Percentiles rank a stretch among this genome's conserved stretches.
Conservation (phyloP, 2,329 filamentous ascomycete genomes). For the Sarocladiaceae sp. region DNA sequence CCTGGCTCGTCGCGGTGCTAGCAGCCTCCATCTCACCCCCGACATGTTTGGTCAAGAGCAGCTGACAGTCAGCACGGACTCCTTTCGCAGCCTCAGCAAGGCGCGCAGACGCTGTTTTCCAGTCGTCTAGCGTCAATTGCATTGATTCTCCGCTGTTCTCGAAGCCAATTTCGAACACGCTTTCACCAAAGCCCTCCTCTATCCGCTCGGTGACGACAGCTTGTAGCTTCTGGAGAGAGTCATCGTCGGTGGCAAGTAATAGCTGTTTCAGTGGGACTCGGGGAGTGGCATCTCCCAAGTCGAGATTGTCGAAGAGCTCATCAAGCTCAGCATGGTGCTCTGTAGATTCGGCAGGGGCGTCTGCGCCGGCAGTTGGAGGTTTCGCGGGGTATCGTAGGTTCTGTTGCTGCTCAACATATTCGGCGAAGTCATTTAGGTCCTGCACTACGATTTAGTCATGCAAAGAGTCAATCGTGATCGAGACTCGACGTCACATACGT, state of each 20-base stretch:
- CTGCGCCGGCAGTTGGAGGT: constrained; percentile 12
- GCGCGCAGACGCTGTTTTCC: constrained; percentile 66
- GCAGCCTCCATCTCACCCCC: constrained; percentile 71
- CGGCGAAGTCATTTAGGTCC: constrained; percentile 92
- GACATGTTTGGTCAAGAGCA: constrained; percentile 88
- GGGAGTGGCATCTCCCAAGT: constrained; percentile 67
- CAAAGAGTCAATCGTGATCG: too few species aligned
- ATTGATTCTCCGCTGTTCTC: constrained; percentile 88
- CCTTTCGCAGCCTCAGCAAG: constrained; percentile 59
- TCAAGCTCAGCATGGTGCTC: constrained; percentile 79
- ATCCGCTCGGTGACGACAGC: constrained; percentile 65
- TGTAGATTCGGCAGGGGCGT: constrained; percentile 22
- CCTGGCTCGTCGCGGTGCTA: constrained; percentile 42
- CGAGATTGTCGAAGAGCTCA: constrained; percentile 85
- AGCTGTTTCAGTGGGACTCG: constrained; percentile 70
- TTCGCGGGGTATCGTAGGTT: constrained; percentile 58
- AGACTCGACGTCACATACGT: constrained; percentile 55
- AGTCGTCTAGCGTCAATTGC: constrained; percentile 69
- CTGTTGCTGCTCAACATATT: constrained; percentile 96
- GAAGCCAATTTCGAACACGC: constrained; percentile 85
- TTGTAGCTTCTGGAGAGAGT: constrained; percentile 58
- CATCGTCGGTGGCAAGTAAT: constrained; percentile 60
- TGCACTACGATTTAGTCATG: constrained; percentile 22
- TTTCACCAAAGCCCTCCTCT: constrained; percentile 82
- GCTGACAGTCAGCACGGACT: constrained; percentile 68